Evolutionary conservation across 2,329 filamentous ascomycete genomes (phyloP).

Genomic region (Ciborinia camelliae): DNA sequence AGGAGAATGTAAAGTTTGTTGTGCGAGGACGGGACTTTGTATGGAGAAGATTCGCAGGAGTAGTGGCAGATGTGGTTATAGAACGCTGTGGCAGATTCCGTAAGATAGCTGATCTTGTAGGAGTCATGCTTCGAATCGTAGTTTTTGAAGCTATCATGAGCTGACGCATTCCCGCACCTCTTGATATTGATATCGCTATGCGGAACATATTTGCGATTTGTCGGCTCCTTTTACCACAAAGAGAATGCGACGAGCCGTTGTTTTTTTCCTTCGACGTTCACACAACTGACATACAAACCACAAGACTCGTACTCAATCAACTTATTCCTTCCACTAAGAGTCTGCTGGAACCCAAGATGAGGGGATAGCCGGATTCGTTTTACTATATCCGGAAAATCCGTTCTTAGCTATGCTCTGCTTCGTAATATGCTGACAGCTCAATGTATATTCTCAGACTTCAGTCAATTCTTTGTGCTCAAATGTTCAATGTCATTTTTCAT

Average conservation of each 20-base stretch:
- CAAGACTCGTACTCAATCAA: not conserved
- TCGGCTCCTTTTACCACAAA: not conserved
- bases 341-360: not conserved
- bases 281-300: not conserved
- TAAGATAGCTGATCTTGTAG: slow-evolving; percentile 1
- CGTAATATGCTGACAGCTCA: not conserved
- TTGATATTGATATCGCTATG: not conserved
- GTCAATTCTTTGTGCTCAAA: not conserved
- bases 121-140: not conserved
- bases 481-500: not conserved
- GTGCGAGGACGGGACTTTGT: not conserved
- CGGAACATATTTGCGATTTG: slow-evolving; percentile 12
- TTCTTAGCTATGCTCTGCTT: not conserved
- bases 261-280: not conserved
- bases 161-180: slow-evolving; percentile 2
- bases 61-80: slow-evolving; percentile 1
- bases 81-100: slow-evolving; percentile 1
- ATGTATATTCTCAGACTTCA: not conserved
- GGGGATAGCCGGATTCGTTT: not conserved
- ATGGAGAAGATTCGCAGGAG: not conserved
- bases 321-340: not conserved
- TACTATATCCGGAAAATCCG: not conserved
- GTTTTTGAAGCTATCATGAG: not conserved
- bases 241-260: not conserved
- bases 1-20: slow-evolving; percentile 16